A percentile compares a stretch with the other conserved stretches of the same genome.
These are phyloP conservation scores for Alternaria brassicicola DNA, from an alignment of 2,329 filamentous ascomycete species.

Conservation along the genomic window DNA sequence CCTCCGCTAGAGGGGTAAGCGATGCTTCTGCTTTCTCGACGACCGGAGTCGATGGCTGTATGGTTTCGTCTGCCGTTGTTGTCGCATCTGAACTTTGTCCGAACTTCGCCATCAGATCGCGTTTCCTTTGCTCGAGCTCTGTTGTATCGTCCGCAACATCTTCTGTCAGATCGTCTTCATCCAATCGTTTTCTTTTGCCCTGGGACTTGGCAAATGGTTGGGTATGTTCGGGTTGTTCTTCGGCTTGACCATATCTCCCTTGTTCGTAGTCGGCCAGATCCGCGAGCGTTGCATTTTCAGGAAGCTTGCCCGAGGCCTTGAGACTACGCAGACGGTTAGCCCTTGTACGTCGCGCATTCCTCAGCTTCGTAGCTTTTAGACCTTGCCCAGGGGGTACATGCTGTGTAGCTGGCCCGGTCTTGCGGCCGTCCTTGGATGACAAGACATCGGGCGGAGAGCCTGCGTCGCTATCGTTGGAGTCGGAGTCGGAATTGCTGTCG, in stretches of 20 bases:
- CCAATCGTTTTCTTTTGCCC: slow-evolving; percentile 35
- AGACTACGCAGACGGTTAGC: slow-evolving; percentile 58
- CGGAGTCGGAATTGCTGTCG: slow-evolving; percentile 49
- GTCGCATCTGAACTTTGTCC: slow-evolving; percentile 2
- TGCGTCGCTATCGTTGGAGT: slow-evolving; percentile 49
- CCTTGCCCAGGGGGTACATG: slow-evolving; percentile 57
- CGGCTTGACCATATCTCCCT: slow-evolving; percentile 14
- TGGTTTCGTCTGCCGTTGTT: slow-evolving; percentile 2
- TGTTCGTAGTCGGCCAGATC: slow-evolving; percentile 59
- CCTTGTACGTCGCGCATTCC: slow-evolving; percentile 62
- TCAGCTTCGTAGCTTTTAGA: slow-evolving; percentile 56
- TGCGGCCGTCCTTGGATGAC: slow-evolving; percentile 27
- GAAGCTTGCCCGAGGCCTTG: slow-evolving; percentile 61
- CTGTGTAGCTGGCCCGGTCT: neutral
- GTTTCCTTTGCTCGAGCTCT: slow-evolving; percentile 31
- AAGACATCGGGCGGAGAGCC: slow-evolving; percentile 31
- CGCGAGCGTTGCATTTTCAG: slow-evolving; percentile 56
- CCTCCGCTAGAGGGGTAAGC: neutral
- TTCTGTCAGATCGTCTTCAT: slow-evolving; percentile 24
- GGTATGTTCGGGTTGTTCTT: neutral
- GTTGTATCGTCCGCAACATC: slow-evolving; percentile 10
- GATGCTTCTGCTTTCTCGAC: neutral
- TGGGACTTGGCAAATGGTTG: slow-evolving; percentile 13
- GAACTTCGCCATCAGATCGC: slow-evolving; percentile 32
- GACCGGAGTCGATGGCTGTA: neutral